Base-by-base conservation (phyloP, 257 asterid species). In the Solanum pennellii region DNA sequence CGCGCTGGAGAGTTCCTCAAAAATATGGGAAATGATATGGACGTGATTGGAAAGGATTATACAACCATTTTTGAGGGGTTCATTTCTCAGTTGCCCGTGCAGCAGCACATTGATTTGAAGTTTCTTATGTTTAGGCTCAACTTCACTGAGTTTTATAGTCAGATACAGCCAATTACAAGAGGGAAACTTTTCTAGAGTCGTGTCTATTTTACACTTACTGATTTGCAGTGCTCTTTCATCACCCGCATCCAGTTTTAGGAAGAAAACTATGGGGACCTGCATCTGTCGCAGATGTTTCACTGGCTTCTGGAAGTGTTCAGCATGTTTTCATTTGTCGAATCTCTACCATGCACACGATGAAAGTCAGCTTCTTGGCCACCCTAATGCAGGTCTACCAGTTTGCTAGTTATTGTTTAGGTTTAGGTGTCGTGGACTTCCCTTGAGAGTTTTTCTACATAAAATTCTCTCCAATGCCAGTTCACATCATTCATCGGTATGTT, bases 121-220 rank as follows among this genome's bases (percentile, higher is more conserved):
- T 97, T 97, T 93, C 98, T 96, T 56, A 92, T 92, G 94, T 97
- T 97, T 88, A 96, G 99, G 76, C 91, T 97, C 86, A 98, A 97
- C 89, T 97, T 97, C 94, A 97, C 99, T 12, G 96, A 95, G 86
- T 96, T 96, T 89, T 97, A 97, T 89, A 91, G 97, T 92, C 95
- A 92, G 88, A 85, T 89, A 86, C 95, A 92, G 86, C 92, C 91
- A 69, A 89, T 56, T 87, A 89, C 88, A 31, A 92, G 87, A 87
- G 93, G 91, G 89, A 97, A 94, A 90, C 91, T 90, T 87, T 88
- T 89, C 89, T 88, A 86, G 59, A 10, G 1, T 29, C 37, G 37
- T 73, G 3, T 29, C 33, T 20, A 45, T 49, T 52, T 52, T 49
- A 80, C 85, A 18, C 69, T 49, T 80, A 5, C 85, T 47, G 85